Evolutionary conservation across 306 rosid species (phyloP).

Genomic region (Fragaria vesca): DNA sequence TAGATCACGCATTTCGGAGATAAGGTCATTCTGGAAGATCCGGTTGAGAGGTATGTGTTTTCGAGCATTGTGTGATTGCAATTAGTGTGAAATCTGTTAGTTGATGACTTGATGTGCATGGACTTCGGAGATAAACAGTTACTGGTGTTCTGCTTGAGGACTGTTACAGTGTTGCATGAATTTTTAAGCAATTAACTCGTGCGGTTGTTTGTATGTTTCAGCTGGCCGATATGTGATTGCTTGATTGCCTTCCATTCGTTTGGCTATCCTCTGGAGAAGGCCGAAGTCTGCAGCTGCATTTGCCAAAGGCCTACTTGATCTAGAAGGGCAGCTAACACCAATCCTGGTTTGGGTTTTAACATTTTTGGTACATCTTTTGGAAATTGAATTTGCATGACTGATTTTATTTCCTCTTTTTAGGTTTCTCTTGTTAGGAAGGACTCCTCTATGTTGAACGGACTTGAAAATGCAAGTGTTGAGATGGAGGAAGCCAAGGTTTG

Average conservation of each 20-base stretch:
- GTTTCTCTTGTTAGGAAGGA: constrained; percentile 99
- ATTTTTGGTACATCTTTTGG: constrained; percentile 22
- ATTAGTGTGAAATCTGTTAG: background rate
- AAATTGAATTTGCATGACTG: constrained; percentile 33
- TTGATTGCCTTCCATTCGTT: constrained; percentile 91
- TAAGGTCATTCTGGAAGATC: constrained; percentile 85
- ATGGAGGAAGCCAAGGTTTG: constrained; percentile 91
- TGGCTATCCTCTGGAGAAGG: constrained; percentile 92
- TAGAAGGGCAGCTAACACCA: constrained; percentile 95
- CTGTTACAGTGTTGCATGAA: background rate
- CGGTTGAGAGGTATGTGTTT: constrained; percentile 71
- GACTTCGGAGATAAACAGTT: background rate
- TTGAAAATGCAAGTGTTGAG: constrained; percentile 91
- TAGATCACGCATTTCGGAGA: constrained; percentile 83
- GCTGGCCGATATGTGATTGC: constrained; percentile 97
- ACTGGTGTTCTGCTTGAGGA: constrained; percentile 3
- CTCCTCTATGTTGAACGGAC: constrained; percentile 98
- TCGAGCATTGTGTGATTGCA: background rate
- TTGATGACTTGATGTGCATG: background rate
- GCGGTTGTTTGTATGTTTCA: constrained; percentile 40
- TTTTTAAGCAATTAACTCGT: constrained; percentile 13
- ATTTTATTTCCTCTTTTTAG: constrained; percentile 35
- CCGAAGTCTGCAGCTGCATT: constrained; percentile 98
- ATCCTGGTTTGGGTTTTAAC: constrained; percentile 67
- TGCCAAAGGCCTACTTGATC: constrained; percentile 99